These are phyloP conservation scores for Eimeria brunetti DNA, from an alignment of 169 alveolate genomes.

Conservation along the genomic window DNA sequence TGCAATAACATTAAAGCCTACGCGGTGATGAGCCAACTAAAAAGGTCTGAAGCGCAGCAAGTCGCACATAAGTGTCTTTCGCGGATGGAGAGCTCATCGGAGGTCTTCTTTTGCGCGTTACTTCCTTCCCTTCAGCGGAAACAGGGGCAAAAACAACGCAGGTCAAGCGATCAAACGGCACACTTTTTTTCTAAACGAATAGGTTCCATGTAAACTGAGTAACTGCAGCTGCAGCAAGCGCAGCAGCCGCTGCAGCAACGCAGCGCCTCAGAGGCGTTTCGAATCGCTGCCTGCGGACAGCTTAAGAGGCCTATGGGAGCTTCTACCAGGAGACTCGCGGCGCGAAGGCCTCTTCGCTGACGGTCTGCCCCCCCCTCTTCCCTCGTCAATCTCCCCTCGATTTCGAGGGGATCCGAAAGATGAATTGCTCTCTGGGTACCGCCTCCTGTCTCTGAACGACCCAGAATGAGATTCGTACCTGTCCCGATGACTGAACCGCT, in stretches of 20 bases:
- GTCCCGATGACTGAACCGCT: conserved; percentile 33
- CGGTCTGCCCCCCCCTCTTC: conserved; percentile 34
- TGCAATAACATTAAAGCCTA: conserved; percentile 9
- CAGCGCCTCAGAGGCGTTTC: conserved; percentile 35
- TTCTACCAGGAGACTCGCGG: conserved; percentile 44
- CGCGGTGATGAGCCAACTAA: background rate
- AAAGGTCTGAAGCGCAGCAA: conserved; percentile 6
- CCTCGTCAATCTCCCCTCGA: background rate
- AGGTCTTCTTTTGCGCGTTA: background rate
- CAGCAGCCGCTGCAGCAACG: conserved; percentile 30
- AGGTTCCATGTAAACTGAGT: background rate
- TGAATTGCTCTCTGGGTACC: conserved; percentile 19
- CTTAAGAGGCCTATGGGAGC: conserved; percentile 36
- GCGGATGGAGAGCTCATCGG: conserved; percentile 1
- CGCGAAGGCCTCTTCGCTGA: conserved; percentile 47
- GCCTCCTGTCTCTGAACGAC: conserved; percentile 52
- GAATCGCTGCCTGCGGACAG: conserved; percentile 1
- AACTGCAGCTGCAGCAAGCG: conserved; percentile 9
- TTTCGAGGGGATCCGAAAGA: background rate
- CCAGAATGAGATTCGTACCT: conserved; percentile 32
- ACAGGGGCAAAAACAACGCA: conserved; percentile 12
- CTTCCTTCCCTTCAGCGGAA: conserved; percentile 35
- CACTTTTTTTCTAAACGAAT: background rate
- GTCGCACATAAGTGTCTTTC: conserved; percentile 1
- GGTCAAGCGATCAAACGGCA: background rate